These are phyloP conservation scores for Starmerella bombi DNA, from an alignment of 805 yeast species.

Conservation along the genomic window DNA sequence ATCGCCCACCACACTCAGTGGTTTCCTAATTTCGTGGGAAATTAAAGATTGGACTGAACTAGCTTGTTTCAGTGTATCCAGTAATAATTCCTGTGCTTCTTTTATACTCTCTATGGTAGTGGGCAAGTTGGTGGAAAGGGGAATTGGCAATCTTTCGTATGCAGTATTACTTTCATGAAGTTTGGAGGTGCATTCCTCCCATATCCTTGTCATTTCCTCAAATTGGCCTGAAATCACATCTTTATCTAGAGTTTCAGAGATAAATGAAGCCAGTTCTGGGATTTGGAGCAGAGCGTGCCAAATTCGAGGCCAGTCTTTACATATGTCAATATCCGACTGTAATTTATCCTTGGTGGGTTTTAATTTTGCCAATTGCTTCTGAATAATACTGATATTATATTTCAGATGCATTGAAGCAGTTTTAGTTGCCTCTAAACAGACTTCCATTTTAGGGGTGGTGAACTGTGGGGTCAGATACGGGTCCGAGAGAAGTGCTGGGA, in stretches of 20 bases:
- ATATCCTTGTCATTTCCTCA: constrained; percentile 3
- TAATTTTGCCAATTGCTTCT: constrained; percentile 4
- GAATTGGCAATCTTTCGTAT: no score
- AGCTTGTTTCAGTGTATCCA: constrained; percentile 14
- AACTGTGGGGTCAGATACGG: not conserved
- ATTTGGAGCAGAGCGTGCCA: constrained; percentile 11
- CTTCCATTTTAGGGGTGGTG: not conserved
- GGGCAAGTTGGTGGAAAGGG: no score
- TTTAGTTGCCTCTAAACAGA: constrained; percentile 3
- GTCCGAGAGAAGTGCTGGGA: not conserved
- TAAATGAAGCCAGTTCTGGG: constrained; percentile 8
- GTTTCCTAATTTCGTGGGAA: constrained; percentile 22
- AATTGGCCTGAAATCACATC: not conserved
- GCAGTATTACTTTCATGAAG: no score
- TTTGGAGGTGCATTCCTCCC: no score
- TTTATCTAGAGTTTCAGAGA: constrained; percentile 8
- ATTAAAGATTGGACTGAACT: constrained; percentile 23
- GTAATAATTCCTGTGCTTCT: constrained; percentile 6
- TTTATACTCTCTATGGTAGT: not conserved
- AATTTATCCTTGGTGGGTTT: constrained; percentile 3
- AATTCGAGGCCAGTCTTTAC: constrained; percentile 16
- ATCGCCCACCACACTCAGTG: constrained; percentile 19
- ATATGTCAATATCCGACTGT: constrained; percentile 14
- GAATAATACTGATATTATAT: constrained; percentile 3
- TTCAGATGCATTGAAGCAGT: constrained; percentile 2